Base-by-base conservation (phyloP, 108 stramenopile species). In the Cyclotella sp. region DNA sequence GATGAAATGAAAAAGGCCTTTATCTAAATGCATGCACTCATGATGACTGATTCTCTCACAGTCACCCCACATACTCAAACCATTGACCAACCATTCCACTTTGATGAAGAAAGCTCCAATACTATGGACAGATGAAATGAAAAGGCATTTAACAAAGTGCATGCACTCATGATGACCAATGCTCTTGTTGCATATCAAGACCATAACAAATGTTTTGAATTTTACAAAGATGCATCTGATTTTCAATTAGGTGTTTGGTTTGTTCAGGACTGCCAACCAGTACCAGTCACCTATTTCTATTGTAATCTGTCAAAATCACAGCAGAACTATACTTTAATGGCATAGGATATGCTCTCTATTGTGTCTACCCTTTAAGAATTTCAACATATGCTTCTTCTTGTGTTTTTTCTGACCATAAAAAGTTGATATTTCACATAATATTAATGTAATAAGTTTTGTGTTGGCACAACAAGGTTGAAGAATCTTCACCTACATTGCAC, bases 181-280 rank as follows among this genome's bases (percentile, higher is more conserved):
- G 77, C 61, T 15, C 43, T 84, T 3, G 46, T 51, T 21, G 58
- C 65, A 30, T 82, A 85, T 70, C 84, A 80, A 28, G 71, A 78
- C 54, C 68, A 73, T 46, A 74, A 73, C 29, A 65, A 82, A 52
- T 68, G 51, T 19, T 82, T 75, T n/a, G n/a, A n/a, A n/a, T n/a
- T n/a, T n/a, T n/a, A n/a, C n/a, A 76, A 70, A 0, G 85, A 86
- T 47, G 81, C 81, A n/a, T 70, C 52, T n/a, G 63, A 82, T 44
- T 72, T 57, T 40, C 78, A 67, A 72, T 42, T 76, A 24, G 68
- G 70, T 26, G 46, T 54, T 0, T 54, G 27, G 0, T 28, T 76
- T 19, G 62, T 61, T 44, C 76, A 76, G 40, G 30, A 47, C 6
- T 8, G 21, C 1, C 27, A 15, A n/a, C n/a, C n/a, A n/a, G n/a